These are phyloP conservation scores for Eutypella sp. DNA, from an alignment of 2,329 filamentous ascomycete genomes.

Conservation along the genomic window DNA sequence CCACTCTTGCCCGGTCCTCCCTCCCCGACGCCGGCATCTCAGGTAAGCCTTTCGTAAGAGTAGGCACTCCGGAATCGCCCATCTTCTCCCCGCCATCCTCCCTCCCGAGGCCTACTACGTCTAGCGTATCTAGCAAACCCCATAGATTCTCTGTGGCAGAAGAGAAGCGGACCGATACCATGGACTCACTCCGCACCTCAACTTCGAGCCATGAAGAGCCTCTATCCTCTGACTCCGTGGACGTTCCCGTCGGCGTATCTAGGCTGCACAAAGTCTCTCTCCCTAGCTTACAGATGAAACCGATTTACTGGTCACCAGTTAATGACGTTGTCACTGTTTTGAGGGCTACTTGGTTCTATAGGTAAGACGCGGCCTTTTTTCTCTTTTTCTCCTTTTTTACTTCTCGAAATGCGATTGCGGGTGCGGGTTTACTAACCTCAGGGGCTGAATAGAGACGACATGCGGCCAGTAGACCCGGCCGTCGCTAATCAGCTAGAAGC, in stretches of 20 bases:
- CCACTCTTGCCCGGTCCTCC: constrained; percentile 19
- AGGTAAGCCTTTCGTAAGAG: constrained; percentile 49
- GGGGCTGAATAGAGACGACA: constrained; percentile 59
- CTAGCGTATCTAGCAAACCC: constrained; percentile 9
- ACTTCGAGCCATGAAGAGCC: constrained; percentile 17
- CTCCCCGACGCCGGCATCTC: constrained; percentile 46
- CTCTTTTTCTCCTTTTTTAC: too few species aligned
- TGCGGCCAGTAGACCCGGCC: constrained; percentile 79
- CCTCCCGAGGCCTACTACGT: constrained; percentile 17
- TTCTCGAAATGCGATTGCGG: background rate
- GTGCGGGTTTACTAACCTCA: constrained; percentile 6
- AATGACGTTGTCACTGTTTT: constrained; percentile 81
- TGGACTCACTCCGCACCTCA: constrained; percentile 4
- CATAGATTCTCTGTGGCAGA: constrained; percentile 6
- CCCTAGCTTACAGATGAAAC: constrained; percentile 81
- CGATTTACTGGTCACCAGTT: constrained; percentile 95
- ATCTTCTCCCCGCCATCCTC: constrained; percentile 22
- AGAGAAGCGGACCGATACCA: constrained; percentile 15
- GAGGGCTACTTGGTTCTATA: constrained; percentile 95
- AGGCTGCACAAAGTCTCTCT: constrained; percentile 83
- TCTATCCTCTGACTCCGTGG: constrained; percentile 29
- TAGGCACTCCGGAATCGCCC: constrained; percentile 31
- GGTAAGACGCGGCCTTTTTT: constrained; percentile 40
- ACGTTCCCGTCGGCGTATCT: constrained; percentile 84
- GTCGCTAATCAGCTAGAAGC: constrained; percentile 89